These are phyloP conservation scores for Plasmodium inui DNA, from an alignment of 169 alveolate species.

Conservation along the genomic window DNA sequence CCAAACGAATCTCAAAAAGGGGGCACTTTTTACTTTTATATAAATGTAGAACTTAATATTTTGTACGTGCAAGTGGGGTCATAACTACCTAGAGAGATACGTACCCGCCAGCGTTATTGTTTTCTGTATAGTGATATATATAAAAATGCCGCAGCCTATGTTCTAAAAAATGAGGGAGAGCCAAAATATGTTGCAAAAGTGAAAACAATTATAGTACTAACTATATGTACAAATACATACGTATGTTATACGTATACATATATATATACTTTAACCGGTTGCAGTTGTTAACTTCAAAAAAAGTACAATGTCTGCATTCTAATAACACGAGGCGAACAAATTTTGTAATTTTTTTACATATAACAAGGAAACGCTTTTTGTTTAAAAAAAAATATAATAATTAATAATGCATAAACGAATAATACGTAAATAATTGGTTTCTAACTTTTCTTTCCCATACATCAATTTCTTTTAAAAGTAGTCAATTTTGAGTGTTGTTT, in stretches of 20 bases:
- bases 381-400: background rate
- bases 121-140: background rate
- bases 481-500: background rate
- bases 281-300: background rate
- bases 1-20: background rate
- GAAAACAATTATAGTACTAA: background rate
- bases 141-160: background rate
- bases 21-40: background rate
- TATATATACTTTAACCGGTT: background rate
- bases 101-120: background rate
- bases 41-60: background rate
- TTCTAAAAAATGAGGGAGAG: background rate
- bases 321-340: background rate
- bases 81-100: background rate
- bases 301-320: background rate
- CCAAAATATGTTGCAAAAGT: background rate
- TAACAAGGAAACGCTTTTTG: background rate
- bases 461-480: background rate
- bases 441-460: background rate
- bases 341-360: background rate
- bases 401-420: background rate
- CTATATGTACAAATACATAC: background rate
- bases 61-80: background rate
- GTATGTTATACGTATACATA: background rate
- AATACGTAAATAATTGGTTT: background rate